A percentile compares a stretch with the other conserved stretches of the same genome.
phyloP scores from a whole-genome alignment of 2,329 filamentous ascomycete species.

The Magnaporthales sp. region DNA sequence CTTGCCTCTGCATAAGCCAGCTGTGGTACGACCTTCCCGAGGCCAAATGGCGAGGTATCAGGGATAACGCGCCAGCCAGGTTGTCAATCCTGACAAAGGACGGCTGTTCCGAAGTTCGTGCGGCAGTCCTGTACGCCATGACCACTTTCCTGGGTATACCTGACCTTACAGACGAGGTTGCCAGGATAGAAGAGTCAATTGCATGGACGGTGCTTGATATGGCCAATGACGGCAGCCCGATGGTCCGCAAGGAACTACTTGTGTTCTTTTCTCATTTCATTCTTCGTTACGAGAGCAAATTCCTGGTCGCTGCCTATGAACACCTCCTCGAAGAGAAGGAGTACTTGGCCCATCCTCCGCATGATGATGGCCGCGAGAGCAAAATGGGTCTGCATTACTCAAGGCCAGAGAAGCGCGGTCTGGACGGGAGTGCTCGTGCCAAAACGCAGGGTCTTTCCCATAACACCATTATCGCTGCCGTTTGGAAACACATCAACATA shows the following conservation, averaged over 20 bases:
- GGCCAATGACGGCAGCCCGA: constrained; percentile 86
- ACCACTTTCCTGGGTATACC: constrained; percentile 92
- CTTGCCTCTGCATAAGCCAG: constrained; percentile 89
- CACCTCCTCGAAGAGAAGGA: constrained; percentile 79
- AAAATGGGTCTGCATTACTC: constrained; percentile 57
- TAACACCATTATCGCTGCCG: constrained; percentile 84
- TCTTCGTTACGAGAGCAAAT: constrained; percentile 82
- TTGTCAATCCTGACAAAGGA: constrained; percentile 77
- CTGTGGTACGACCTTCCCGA: constrained; percentile 86
- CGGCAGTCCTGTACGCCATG: constrained; percentile 87
- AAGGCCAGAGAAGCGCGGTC: constrained; percentile 43
- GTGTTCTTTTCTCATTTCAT: constrained; percentile 93
- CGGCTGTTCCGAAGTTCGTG: constrained; percentile 82
- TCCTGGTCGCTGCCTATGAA: constrained; percentile 85
- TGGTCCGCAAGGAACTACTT: constrained; percentile 87
- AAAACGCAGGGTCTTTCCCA: constrained; percentile 57
- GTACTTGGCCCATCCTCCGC: constrained; percentile 47
- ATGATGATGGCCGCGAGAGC: constrained; percentile 46
- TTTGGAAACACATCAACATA: constrained; percentile 89
- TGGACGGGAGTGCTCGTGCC: constrained; percentile 49
- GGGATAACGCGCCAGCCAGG: constrained; percentile 74
- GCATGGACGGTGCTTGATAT: constrained; percentile 84
- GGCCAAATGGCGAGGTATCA: constrained; percentile 92
- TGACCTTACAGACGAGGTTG: constrained; percentile 84
- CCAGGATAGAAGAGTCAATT: constrained; percentile 82